Percentiles rank a stretch among this genome's conserved stretches.
These are phyloP conservation scores for Colletotrichum eremochloae DNA, from an alignment of 2,329 filamentous ascomycete species.

Conservation along the genomic window DNA sequence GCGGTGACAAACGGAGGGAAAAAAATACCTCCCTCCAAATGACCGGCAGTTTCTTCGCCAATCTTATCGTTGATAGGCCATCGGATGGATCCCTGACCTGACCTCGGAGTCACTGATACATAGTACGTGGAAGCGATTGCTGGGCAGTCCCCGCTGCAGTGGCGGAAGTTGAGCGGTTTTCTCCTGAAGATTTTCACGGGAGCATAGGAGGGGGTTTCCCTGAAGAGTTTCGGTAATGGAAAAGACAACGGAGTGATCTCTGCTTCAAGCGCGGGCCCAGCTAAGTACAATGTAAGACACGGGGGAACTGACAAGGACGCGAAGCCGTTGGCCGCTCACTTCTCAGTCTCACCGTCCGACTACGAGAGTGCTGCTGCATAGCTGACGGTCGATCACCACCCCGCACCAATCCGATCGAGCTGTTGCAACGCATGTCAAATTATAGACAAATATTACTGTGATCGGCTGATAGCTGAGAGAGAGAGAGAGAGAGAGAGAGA, in stretches of 20 bases:
- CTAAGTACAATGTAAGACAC: neutral
- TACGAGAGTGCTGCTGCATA: constrained; percentile 27
- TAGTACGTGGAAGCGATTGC: constrained; percentile 5
- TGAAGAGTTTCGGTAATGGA: constrained; percentile 26
- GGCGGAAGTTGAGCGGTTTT: constrained; percentile 32
- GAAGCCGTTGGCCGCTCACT: constrained; percentile 27
- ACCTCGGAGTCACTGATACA: neutral
- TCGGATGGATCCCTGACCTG: constrained; percentile 8
- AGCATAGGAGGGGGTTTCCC: constrained; percentile 16
- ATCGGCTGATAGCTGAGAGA: constrained; percentile 27
- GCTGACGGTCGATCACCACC: constrained; percentile 30
- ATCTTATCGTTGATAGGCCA: constrained; percentile 27
- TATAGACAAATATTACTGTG: constrained; percentile 8
- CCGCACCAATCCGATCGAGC: constrained; percentile 36
- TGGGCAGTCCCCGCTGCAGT: constrained; percentile 25
- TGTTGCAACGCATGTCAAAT: constrained; percentile 14
- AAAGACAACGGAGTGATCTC: constrained; percentile 7
- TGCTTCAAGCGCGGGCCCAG: neutral
- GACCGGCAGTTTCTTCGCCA: constrained; percentile 21
- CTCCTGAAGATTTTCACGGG: constrained; percentile 31
- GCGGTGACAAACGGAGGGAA: constrained; percentile 3
- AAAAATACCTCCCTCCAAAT: constrained; percentile 19
- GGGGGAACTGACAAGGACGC: neutral
- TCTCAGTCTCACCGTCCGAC: constrained; percentile 32
- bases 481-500: neutral